Evolutionary conservation across 805 yeast genomes (phyloP).

Genomic region (Saturnispora galanensis): DNA sequence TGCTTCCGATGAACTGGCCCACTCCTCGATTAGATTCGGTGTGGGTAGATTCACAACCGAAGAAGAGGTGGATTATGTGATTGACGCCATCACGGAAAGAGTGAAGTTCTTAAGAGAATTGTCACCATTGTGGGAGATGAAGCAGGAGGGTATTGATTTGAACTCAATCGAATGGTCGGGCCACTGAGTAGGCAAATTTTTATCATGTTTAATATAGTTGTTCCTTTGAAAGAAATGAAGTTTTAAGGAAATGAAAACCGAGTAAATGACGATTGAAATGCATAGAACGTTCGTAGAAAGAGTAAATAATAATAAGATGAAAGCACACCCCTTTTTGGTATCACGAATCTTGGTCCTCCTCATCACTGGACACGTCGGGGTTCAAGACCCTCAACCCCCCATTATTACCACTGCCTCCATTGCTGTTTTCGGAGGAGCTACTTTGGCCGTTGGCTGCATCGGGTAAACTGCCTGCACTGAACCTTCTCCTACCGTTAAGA

Average conservation of each 20-base stretch:
- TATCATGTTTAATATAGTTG: neutral
- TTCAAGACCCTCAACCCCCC: conserved; percentile 26
- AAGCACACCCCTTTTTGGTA: neutral
- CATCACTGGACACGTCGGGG: conserved; percentile 22
- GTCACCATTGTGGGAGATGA: conserved; percentile 98
- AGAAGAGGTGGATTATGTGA: conserved; percentile 88
- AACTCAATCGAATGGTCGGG: conserved; percentile 96
- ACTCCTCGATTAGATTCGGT: conserved; percentile 96
- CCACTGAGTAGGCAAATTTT: conserved; percentile 36
- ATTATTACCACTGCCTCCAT: conserved; percentile 8
- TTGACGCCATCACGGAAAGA: conserved; percentile 78
- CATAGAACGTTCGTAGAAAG: too few species aligned
- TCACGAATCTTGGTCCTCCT: conserved; percentile 2
- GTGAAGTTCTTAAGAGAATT: conserved; percentile 86
- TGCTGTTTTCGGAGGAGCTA: conserved; percentile 10
- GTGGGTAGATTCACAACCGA: conserved; percentile 96
- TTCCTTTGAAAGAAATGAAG: neutral
- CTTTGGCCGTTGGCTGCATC: conserved; percentile 24
- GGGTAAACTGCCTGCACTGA: conserved; percentile 28
- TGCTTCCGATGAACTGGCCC: conserved; percentile 96
- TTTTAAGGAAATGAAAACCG: neutral
- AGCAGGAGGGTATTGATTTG: conserved; percentile 94
- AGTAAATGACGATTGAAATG: too few species aligned
- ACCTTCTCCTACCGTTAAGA: conserved; percentile 21
- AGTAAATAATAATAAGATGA: too few species aligned